Evolutionary conservation across 1,139 yeast species (phyloP), one percentile per base, ranked within the genome.

Genomic region (Yamadazyma taylorii): DNA sequence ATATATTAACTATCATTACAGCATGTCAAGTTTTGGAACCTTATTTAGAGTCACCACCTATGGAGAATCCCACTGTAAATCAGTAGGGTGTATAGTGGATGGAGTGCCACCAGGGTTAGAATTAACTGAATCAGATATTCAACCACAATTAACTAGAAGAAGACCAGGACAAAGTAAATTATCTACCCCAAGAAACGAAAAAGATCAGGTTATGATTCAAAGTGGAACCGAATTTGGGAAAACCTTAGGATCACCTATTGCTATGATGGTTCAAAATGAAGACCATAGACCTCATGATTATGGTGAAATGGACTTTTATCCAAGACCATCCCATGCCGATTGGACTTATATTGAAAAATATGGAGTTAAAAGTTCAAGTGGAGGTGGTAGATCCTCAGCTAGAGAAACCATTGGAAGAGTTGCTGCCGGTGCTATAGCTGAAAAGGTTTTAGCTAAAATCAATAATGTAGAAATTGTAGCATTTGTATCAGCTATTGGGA

Each of bases 401-500:
- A 81, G 98, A 64, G 98, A 92, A 65, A 92, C 98, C 35, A 92
- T 94, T 52, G 98, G 97, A 38, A 78, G 98, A 61, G 98, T 92
- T 37, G 98, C 98, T 35, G 98, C 97, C 11, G 97, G 97, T 50
- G 97, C 97, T 41, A 82, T 92, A 62, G 98, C 98, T 32, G 98
- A 92, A 62, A 90, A 89, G 67, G 81, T 88, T 50, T 75, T 92
- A 56, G 58, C 69, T 37, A 80, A 84, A 52, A 85, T 86, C 38
- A 82, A 85, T 58, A 78, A 79, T 42, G 94, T 92, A 34, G 98
- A 94, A 63, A 88, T 92, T 55, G 97, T 92, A 27, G 98, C 97
- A 0, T 92, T 94, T 66, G 97, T 92, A 23, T 79, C 95, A 13
- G 85, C 87, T 43, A 95, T 92, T 46, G 98, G 98, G 25, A 72